Evolutionary conservation across 306 rosid genomes (phyloP).

Genomic region (Prunus mongolica): DNA sequence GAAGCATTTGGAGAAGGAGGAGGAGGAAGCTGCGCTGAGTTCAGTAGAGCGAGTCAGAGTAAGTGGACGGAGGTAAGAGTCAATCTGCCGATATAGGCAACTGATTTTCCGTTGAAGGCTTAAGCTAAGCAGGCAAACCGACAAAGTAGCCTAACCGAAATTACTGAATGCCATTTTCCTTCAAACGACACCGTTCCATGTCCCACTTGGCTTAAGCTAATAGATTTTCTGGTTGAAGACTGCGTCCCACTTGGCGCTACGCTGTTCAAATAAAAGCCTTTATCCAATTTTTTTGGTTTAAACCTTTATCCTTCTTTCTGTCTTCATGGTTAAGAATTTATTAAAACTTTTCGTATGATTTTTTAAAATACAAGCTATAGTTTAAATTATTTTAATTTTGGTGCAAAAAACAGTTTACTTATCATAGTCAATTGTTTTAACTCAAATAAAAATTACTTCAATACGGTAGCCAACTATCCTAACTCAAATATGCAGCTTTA

Average conservation of each 20-base stretch:
- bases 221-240: background rate
- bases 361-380: too few relatives aligned
- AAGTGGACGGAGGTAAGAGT: slow-evolving; percentile 10
- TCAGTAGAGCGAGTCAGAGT: background rate
- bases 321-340: background rate
- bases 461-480: fast-evolving
- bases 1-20: slow-evolving; percentile 32
- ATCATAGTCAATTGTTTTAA: too few relatives aligned
- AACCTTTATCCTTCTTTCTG: background rate
- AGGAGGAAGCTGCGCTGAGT: background rate
- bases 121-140: background rate
- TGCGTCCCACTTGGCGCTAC: background rate
- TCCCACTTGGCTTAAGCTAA: background rate
- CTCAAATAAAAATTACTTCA: too few relatives aligned
- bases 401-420: too few relatives aligned
- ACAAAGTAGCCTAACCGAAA: background rate
- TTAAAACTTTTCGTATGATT: too few relatives aligned
- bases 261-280: background rate
- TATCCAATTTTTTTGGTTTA: too few relatives aligned
- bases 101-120: background rate
- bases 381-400: too few relatives aligned
- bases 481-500: too few relatives aligned
- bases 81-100: background rate
- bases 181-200: background rate
- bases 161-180: background rate